Base-by-base conservation (phyloP, 2,329 filamentous ascomycete genomes). In the Pseudocercospora vitis region DNA sequence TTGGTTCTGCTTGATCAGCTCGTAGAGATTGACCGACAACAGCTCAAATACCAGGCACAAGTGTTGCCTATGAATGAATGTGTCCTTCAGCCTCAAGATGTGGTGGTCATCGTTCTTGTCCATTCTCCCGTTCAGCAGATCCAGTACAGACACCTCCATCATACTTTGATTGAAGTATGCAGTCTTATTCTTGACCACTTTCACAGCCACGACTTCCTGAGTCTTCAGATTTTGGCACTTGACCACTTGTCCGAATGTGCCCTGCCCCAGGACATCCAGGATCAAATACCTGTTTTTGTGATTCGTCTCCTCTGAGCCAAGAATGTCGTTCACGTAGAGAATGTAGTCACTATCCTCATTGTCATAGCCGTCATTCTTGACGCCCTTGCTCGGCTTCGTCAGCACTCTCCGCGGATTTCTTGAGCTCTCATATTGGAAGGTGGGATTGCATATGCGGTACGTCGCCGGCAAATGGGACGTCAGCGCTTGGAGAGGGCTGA, bases 111-210 rank as follows among this genome's bases (percentile, higher is more conserved):
- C 94, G 67, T 97, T 97, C 76, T 97, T 99, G 77, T 99, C 94
- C 68, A 97, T 91, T 71, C 96, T 95, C 61, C 91, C 96, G 71
- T 99, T 99, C 68, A 99, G 82, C 79, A 99, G 71, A 73, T 99
- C 94, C 53, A 99, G 79, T 19, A 99, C 94, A 1, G 94, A 99
- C 26, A 99, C 94, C 71, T 99, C 94, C 94, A 99, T 99, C 94
- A 99, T 99, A 73, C 94, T 97, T 73, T 99, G 94, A 70, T 99
- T 99, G 78, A 99, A 99, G 73, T 99, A 99, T 31, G 94, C 94
- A 1, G 94, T 99, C 66, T 92, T 86, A 73, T 99, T 99, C 76
- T 99, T 99, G 76, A 99, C 94, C 50, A 99, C 94, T 75, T 99
- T 99, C 63, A 99, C 94, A 3, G 94, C 94, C 39, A 99, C 94